Evolutionary conservation across 441 rosid species (phyloP).

Genomic region (Pelargonium cotyledonis): DNA sequence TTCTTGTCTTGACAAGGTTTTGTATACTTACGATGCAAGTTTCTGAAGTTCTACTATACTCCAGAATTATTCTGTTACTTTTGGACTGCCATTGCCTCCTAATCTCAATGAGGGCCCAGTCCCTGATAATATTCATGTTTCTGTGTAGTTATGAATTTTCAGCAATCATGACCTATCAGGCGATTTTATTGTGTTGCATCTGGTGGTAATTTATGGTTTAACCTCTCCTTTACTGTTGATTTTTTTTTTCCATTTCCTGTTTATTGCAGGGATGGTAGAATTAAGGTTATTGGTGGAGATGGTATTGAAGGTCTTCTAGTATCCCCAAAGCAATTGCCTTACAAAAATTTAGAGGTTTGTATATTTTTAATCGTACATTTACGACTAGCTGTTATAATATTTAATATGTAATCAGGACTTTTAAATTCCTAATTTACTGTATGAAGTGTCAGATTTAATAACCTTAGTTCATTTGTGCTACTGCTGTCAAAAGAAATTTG

Average conservation of each 20-base stretch:
- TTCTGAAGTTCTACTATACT: too few relatives aligned
- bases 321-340: slow-evolving; percentile 48
- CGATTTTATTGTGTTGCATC: slow-evolving; percentile 32
- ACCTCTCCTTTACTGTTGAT: not conserved
- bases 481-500: too few relatives aligned
- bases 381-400: not conserved
- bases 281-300: slow-evolving; percentile 61
- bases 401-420: too few relatives aligned
- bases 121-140: not conserved
- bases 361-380: not conserved
- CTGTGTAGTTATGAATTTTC: too few relatives aligned
- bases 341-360: slow-evolving; percentile 58
- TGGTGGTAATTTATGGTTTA: slow-evolving; percentile 32
- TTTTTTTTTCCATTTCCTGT: slow-evolving; percentile 6
- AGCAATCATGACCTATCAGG: not conserved
- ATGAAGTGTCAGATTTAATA: too few relatives aligned
- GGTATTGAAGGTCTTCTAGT: slow-evolving; percentile 56
- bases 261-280: slow-evolving; percentile 51
- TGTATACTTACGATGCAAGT: too few relatives aligned
- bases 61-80: too few relatives aligned
- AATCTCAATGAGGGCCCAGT: too few relatives aligned
- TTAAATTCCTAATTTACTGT: too few relatives aligned
- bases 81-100: too few relatives aligned
- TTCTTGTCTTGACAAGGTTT: too few relatives aligned
- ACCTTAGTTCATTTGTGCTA: too few relatives aligned